phyloP scores from a whole-genome alignment of 176 grass and related monocot genomes.

The Carex kokanica region DNA sequence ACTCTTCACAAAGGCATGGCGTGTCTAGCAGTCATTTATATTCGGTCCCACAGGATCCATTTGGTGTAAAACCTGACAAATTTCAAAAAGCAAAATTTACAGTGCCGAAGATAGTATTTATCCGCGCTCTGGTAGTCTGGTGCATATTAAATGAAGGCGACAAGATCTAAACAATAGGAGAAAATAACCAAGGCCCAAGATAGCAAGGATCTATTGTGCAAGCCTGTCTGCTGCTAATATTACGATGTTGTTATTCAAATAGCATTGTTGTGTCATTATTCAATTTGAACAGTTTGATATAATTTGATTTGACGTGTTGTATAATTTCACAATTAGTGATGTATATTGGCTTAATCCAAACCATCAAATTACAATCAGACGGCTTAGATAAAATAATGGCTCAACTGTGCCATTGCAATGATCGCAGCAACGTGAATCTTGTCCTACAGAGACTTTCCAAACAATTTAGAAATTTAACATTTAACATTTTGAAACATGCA shows the following conservation, averaged over 20 bases:
- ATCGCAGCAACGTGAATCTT: not conserved
- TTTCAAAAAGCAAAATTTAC: conserved; percentile 8
- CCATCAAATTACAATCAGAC: not conserved
- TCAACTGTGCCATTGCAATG: not conserved
- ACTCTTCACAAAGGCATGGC: not conserved
- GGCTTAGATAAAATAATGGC: not conserved
- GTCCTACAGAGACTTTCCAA: not conserved
- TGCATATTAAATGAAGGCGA: not conserved
- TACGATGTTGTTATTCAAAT: not conserved
- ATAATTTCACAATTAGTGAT: not conserved
- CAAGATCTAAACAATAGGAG: not conserved
- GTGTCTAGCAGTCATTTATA: not conserved
- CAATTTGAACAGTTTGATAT: not conserved
- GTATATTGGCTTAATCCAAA: not conserved
- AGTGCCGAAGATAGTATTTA: not conserved
- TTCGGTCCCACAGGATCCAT: not conserved
- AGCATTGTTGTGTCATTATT: too few relatives aligned
- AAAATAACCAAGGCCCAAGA: not conserved
- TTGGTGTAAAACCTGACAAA: not conserved
- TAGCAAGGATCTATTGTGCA: conserved; percentile 4
- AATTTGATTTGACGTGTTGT: not conserved
- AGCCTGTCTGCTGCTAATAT: not conserved
- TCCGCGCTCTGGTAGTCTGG: not conserved
- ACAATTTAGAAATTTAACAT: not conserved
- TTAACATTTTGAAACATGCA: not conserved